Evolutionary conservation across 257 asterid genomes (phyloP).

Genomic region (Capsicum rhomboideum): DNA sequence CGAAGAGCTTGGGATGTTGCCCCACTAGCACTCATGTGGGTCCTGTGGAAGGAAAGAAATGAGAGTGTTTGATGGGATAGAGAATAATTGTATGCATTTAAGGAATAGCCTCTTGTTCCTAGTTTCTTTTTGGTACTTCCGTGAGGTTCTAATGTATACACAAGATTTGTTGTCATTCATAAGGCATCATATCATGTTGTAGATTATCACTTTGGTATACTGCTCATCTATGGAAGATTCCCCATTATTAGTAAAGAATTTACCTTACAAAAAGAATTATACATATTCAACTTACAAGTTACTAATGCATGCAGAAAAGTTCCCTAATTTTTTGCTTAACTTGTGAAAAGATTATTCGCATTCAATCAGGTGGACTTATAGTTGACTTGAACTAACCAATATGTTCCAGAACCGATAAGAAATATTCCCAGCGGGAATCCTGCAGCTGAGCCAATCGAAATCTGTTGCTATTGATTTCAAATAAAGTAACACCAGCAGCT

Average conservation of each 20-base stretch:
- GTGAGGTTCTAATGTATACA: background rate
- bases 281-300: background rate
- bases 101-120: background rate
- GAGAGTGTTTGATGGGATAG: background rate
- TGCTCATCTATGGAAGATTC: background rate
- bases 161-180: background rate
- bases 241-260: background rate
- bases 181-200: background rate
- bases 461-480: constrained; percentile 50
- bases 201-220: background rate
- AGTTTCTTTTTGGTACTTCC: background rate
- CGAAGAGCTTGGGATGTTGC: background rate
- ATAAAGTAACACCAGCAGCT: constrained; percentile 43
- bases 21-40: background rate
- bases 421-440: constrained; percentile 58
- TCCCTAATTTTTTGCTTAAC: background rate
- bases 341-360: background rate
- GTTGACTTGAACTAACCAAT: constrained; percentile 52
- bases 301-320: background rate
- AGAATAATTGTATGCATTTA: background rate
- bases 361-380: background rate
- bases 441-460: constrained; percentile 40
- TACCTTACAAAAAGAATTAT: background rate
- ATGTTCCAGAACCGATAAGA: constrained; percentile 54
- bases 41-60: background rate